Conservation (phyloP, 1,284 basidiomycete genomes). For the Grifola frondosa region DNA sequence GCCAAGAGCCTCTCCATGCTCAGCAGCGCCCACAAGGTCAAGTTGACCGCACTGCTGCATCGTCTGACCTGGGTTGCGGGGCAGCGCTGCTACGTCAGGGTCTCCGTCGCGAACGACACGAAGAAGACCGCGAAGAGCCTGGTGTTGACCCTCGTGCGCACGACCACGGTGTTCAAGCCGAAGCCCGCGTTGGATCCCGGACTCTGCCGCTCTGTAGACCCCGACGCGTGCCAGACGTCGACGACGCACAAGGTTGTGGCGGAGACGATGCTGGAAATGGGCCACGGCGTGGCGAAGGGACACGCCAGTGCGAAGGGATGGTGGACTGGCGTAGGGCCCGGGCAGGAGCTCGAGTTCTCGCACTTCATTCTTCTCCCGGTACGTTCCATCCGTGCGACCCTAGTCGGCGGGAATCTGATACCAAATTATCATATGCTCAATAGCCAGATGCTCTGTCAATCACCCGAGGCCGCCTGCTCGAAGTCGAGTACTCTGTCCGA, state of each 20-base stretch:
- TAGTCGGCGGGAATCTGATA: neutral
- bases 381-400: slow-evolving; percentile 29
- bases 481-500: slow-evolving; percentile 77
- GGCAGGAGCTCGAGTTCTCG: slow-evolving; percentile 59
- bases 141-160: slow-evolving; percentile 69
- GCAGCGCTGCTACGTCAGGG: slow-evolving; percentile 74
- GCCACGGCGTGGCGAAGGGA: slow-evolving; percentile 61
- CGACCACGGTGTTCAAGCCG: slow-evolving; percentile 69
- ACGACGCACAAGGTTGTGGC: slow-evolving; percentile 67
- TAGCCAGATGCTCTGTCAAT: slow-evolving; percentile 78
- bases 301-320: slow-evolving; percentile 82
- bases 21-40: slow-evolving; percentile 64
- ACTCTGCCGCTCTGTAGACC: slow-evolving; percentile 35
- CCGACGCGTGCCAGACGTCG: slow-evolving; percentile 58
- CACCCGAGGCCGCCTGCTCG: slow-evolving; percentile 72
- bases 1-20: slow-evolving; percentile 64
- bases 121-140: slow-evolving; percentile 73
- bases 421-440: slow-evolving; percentile 5
- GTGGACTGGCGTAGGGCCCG: slow-evolving; percentile 80
- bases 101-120: slow-evolving; percentile 74
- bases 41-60: slow-evolving; percentile 71
- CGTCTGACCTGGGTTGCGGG: slow-evolving; percentile 86
- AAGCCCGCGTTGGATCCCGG: slow-evolving; percentile 43
- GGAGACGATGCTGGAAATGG: slow-evolving; percentile 65
- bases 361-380: slow-evolving; percentile 75